Conservation (phyloP, 352 stramenopile species). For the Phytophthora macrochlamydospora region DNA sequence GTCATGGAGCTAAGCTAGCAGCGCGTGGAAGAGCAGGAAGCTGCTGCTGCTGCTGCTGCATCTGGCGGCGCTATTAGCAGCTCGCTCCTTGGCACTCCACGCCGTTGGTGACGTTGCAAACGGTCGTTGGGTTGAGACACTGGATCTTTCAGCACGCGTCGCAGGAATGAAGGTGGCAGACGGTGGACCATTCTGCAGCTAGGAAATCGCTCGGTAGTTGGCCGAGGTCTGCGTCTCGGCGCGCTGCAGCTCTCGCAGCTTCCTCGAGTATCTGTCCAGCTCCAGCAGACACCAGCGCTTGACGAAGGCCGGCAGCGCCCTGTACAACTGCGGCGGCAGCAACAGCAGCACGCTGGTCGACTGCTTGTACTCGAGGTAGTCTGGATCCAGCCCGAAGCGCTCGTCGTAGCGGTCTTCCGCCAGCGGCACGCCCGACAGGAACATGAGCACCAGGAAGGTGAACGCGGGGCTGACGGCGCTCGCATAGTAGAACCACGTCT, state of each 20-base stretch:
- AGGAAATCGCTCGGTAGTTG: constrained; percentile 41
- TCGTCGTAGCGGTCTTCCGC: constrained; percentile 68
- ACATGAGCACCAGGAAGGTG: constrained; percentile 72
- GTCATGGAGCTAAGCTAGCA: not conserved
- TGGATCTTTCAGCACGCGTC: not conserved
- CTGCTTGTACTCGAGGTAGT: constrained; percentile 72
- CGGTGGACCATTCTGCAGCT: not conserved
- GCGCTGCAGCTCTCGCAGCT: constrained; percentile 36
- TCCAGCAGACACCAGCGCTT: constrained; percentile 63
- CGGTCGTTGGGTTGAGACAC: not conserved
- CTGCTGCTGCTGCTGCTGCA: not conserved
- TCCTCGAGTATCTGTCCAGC: constrained; percentile 60
- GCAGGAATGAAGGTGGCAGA: not conserved
- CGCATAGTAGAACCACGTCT: constrained; percentile 55
- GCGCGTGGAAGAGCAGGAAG: not conserved
- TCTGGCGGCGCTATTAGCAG: not conserved
- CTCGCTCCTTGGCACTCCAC: not conserved
- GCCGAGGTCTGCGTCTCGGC: constrained; percentile 12
- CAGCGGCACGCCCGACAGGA: constrained; percentile 68
- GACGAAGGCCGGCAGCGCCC: constrained; percentile 32
- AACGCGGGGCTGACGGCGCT: constrained; percentile 55
- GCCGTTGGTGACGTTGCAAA: not conserved
- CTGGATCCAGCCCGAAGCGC: constrained; percentile 55
- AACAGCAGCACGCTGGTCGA: constrained; percentile 65
- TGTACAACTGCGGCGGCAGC: constrained; percentile 53